A percentile compares a stretch with the other conserved stretches of the same genome.
Conservation (phyloP, 768 basidiomycete genomes). For the Pholiota molesta region DNA sequence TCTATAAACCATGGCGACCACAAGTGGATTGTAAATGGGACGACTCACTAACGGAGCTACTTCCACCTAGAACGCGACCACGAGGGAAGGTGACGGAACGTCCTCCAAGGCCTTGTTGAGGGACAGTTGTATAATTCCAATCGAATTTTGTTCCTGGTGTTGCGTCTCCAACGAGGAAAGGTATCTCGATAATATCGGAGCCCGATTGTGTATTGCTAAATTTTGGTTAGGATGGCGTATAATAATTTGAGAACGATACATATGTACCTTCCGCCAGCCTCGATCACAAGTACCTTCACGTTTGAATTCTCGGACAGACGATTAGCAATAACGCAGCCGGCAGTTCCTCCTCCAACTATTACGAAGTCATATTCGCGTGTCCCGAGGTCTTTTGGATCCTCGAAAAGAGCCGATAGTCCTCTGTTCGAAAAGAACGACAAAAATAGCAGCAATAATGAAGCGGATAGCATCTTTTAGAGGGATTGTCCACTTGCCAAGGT, state of each 20-base stretch:
- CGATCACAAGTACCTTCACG: constrained; percentile 32
- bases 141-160: constrained; percentile 18
- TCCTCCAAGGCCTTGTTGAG: constrained; percentile 25
- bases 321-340: constrained; percentile 36
- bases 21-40: neutral
- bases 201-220: constrained; percentile 9
- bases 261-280: constrained; percentile 31
- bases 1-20: neutral
- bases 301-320: constrained; percentile 34
- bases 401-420: neutral
- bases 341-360: constrained; percentile 34
- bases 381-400: constrained; percentile 3
- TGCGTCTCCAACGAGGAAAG: constrained; percentile 15
- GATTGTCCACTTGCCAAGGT: neutral
- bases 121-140: constrained; percentile 33
- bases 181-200: constrained; percentile 9
- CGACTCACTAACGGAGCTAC: constrained; percentile 27
- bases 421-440: neutral
- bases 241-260: neutral
- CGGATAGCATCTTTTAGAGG: neutral
- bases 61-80: constrained; percentile 31
- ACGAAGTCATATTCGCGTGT: constrained; percentile 27
- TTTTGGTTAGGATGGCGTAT: constrained; percentile 1
- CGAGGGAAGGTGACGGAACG: constrained; percentile 27
- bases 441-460: neutral